A percentile compares a stretch with the other conserved stretches of the same genome.
Evolutionary conservation across 2,329 filamentous ascomycete genomes (phyloP).

Genomic region (Sporothrix protearum): DNA sequence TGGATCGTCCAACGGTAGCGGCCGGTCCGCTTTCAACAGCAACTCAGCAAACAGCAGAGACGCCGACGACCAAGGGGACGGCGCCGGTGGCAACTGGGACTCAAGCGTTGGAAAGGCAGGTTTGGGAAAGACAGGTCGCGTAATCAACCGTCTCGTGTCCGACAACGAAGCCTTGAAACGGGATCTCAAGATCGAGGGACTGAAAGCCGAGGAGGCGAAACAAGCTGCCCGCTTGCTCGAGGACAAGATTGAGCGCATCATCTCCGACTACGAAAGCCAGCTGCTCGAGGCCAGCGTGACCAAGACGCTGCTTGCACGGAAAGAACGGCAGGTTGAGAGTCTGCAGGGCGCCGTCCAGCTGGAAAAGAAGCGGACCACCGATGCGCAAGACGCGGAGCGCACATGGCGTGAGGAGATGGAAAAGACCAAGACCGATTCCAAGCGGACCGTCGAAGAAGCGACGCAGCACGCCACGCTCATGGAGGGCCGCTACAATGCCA

Average conservation of each 20-base stretch:
- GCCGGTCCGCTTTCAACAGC: background rate
- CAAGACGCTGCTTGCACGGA: conserved; percentile 65
- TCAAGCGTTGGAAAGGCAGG: conserved; percentile 67
- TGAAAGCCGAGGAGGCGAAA: conserved; percentile 67
- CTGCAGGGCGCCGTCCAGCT: conserved; percentile 60
- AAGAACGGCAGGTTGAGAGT: conserved; percentile 70
- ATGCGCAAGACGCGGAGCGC: conserved; percentile 58
- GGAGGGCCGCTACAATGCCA: conserved; percentile 66
- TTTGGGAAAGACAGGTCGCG: conserved; percentile 69
- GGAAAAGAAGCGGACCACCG: conserved; percentile 59
- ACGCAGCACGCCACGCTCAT: conserved; percentile 62
- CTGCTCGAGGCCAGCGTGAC: conserved; percentile 68
- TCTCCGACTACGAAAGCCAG: conserved; percentile 65
- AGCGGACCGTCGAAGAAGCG: conserved; percentile 62
- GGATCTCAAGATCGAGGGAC: conserved; percentile 63
- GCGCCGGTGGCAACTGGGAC: conserved; percentile 49
- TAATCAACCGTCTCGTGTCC: conserved; percentile 76
- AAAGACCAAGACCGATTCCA: conserved; percentile 56
- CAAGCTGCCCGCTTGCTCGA: conserved; percentile 64
- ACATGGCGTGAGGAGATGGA: conserved; percentile 63
- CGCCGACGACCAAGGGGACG: conserved; percentile 32
- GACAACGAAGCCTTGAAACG: conserved; percentile 76
- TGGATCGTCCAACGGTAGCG: conserved; percentile 5
- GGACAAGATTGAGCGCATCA: conserved; percentile 66
- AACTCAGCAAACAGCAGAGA: background rate